Percentiles rank a stretch among this genome's conserved stretches.
Evolutionary conservation across 176 grass and related monocot genomes (phyloP).

Genomic region (Elymus sibiricus): DNA sequence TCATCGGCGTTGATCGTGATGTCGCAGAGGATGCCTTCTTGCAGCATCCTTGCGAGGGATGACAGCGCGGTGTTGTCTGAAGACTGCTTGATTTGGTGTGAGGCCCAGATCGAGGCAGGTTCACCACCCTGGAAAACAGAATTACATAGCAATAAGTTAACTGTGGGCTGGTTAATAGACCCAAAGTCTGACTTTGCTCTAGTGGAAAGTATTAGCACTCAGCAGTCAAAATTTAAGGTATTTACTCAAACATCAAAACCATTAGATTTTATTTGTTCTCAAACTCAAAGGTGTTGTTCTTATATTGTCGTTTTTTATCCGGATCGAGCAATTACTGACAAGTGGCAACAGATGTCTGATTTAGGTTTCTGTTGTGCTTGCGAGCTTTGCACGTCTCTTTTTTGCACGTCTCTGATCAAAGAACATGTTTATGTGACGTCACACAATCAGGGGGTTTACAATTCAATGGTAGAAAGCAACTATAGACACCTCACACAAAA

Average conservation of each 20-base stretch:
- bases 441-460: background rate
- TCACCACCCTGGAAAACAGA: slow-evolving; percentile 66
- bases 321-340: background rate
- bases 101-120: slow-evolving; percentile 76
- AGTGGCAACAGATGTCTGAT: background rate
- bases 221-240: background rate
- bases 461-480: slow-evolving; percentile 21
- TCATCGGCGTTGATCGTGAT: slow-evolving; percentile 80
- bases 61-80: slow-evolving; percentile 53
- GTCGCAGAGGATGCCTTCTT: slow-evolving; percentile 72
- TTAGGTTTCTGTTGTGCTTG: background rate
- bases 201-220: background rate
- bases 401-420: slow-evolving; percentile 19
- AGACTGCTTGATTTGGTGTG: slow-evolving; percentile 45
- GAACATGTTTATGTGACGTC: background rate
- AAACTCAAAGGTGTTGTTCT: background rate
- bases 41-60: slow-evolving; percentile 59
- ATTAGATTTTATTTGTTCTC: background rate
- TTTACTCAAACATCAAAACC: background rate
- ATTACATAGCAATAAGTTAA: background rate
- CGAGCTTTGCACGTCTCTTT: background rate
- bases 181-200: background rate
- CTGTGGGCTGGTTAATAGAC: background rate
- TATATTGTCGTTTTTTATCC: background rate
- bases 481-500: slow-evolving; percentile 13